Evolutionary conservation across 495 filamentous ascomycete genomes (phyloP).

Genomic region (Penicillium egyptiacum): DNA sequence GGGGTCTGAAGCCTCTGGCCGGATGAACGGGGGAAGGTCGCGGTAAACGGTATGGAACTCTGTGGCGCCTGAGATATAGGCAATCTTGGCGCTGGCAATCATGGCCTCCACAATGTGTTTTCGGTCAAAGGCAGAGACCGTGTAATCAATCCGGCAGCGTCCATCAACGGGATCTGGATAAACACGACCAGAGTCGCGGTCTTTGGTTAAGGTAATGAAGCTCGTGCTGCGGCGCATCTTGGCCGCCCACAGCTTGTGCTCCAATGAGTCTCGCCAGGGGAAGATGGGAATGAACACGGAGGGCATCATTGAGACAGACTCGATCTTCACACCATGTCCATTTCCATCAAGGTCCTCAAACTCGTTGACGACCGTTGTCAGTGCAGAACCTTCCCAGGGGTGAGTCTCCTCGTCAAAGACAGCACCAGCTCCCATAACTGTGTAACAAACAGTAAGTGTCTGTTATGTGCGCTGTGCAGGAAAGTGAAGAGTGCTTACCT

Average conservation of each 20-base stretch:
- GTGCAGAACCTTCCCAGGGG: constrained; percentile 77
- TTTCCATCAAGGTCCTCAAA: constrained; percentile 81
- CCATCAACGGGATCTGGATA: constrained; percentile 72
- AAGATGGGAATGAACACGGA: constrained; percentile 55
- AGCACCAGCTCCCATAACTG: constrained; percentile 56
- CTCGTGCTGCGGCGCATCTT: constrained; percentile 61
- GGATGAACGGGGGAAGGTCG: constrained; percentile 66
- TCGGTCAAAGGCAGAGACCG: constrained; percentile 65
- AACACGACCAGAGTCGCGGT: constrained; percentile 70
- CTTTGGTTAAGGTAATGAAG: constrained; percentile 69
- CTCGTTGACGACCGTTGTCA: constrained; percentile 73
- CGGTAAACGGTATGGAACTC: constrained; percentile 67
- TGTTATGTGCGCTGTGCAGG: neutral
- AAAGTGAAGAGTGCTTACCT: constrained; percentile 28
- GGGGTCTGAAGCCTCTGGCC: constrained; percentile 36
- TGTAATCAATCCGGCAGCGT: constrained; percentile 63
- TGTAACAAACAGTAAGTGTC: constrained; percentile 12
- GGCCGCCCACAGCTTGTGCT: constrained; percentile 65
- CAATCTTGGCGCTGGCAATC: constrained; percentile 68
- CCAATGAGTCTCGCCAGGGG: constrained; percentile 62
- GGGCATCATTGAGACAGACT: constrained; percentile 68
- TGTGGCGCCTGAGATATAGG: constrained; percentile 70
- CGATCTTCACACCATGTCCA: constrained; percentile 82
- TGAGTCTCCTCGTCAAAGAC: constrained; percentile 64
- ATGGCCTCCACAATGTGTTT: constrained; percentile 70